Conservation (phyloP, 2,329 filamentous ascomycete genomes). For the Claviceps pazoutovae region DNA sequence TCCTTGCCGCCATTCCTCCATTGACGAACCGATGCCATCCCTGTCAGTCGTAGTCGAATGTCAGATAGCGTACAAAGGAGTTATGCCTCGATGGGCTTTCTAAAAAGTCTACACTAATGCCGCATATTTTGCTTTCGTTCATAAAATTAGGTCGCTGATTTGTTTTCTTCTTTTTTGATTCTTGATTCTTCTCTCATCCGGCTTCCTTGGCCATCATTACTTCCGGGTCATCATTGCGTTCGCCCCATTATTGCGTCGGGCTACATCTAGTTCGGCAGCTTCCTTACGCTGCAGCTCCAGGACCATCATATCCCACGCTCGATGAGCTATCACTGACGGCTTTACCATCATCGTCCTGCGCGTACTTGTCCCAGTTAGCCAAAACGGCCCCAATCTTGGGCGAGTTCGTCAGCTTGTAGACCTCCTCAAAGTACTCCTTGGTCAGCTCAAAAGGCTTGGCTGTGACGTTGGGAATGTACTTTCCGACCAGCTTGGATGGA, state of each 20-base stretch:
- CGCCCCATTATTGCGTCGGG: background rate
- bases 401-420: constrained; percentile 83
- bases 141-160: background rate
- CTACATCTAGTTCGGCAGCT: constrained; percentile 6
- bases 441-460: constrained; percentile 89
- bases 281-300: constrained; percentile 26
- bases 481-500: constrained; percentile 88
- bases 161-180: background rate
- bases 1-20: background rate
- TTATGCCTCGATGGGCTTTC: background rate
- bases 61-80: background rate
- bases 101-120: constrained; percentile 1
- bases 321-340: constrained; percentile 25
- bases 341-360: constrained; percentile 32
- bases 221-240: background rate
- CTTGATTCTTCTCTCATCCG: background rate
- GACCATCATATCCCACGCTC: constrained; percentile 27
- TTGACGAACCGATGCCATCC: constrained; percentile 7
- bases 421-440: constrained; percentile 98
- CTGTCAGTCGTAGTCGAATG: constrained; percentile 7
- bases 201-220: background rate
- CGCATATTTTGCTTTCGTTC: background rate
- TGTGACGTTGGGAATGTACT: constrained; percentile 98
- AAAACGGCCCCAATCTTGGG: constrained; percentile 64
- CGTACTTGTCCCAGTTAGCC: constrained; percentile 73